A percentile compares a stretch with the other conserved stretches of the same genome.
Evolutionary conservation across 2,329 filamentous ascomycete species (phyloP).

Genomic region (Cercospora canescens): DNA sequence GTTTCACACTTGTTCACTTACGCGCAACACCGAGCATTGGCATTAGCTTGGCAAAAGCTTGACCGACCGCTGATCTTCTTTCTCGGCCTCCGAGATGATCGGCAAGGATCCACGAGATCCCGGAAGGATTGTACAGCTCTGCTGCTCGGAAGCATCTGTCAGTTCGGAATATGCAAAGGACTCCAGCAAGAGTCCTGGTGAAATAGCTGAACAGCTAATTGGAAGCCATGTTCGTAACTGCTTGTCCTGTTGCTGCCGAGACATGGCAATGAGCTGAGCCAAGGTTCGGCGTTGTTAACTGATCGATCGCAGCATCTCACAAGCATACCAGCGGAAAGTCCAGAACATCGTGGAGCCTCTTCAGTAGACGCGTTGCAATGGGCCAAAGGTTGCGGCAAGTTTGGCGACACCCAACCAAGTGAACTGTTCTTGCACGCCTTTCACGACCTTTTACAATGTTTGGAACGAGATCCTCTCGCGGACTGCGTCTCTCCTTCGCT

Average conservation of each 20-base stretch:
- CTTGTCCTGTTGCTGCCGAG: too few species aligned
- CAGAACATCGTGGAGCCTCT: conserved; percentile 11
- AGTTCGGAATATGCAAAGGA: conserved; percentile 29
- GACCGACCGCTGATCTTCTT: background rate
- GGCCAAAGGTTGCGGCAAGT: conserved; percentile 64
- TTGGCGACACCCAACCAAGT: conserved; percentile 63
- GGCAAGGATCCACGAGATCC: conserved; percentile 16
- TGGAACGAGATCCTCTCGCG: conserved; percentile 53
- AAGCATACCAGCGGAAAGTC: conserved; percentile 21
- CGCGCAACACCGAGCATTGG: background rate
- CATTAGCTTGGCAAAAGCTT: conserved; percentile 11
- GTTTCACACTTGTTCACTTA: background rate
- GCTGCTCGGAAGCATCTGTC: conserved; percentile 25
- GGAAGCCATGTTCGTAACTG: conserved; percentile 22
- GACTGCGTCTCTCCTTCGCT: conserved; percentile 61
- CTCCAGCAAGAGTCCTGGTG: conserved; percentile 26
- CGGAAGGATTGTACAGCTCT: conserved; percentile 26
- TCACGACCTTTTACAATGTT: conserved; percentile 61
- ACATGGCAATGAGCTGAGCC: too few species aligned
- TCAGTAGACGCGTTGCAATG: conserved; percentile 43
- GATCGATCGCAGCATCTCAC: conserved; percentile 22
- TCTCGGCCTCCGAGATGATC: background rate
- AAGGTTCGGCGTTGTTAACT: background rate
- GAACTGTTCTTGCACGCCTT: conserved; percentile 69
- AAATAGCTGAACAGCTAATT: conserved; percentile 29